phyloP scores from a whole-genome alignment of 805 yeast genomes.

The Saccharomycopsis sp. region DNA sequence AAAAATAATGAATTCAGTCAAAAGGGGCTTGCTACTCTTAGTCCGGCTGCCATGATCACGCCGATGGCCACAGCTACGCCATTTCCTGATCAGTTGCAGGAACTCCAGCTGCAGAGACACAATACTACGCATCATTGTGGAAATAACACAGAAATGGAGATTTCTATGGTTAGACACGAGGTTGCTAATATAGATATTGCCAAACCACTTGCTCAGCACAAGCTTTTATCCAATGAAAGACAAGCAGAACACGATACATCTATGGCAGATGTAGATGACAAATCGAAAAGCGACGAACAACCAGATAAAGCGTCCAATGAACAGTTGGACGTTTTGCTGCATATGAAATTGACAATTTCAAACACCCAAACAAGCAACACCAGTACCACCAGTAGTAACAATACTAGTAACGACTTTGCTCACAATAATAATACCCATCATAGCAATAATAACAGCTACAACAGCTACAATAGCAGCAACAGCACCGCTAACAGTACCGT shows the following conservation, averaged over 20 bases:
- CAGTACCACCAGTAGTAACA: not conserved
- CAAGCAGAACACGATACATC: not conserved
- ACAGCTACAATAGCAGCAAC: not conserved
- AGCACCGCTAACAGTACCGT: not conserved
- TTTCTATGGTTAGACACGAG: slow-evolving; percentile 1
- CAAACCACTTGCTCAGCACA: not conserved
- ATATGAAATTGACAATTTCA: not conserved
- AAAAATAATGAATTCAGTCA: not conserved
- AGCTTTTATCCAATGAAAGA: not conserved
- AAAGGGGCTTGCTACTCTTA: not conserved
- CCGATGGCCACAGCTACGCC: not conserved
- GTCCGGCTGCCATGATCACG: not conserved
- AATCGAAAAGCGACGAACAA: not conserved
- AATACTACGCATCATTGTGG: not conserved
- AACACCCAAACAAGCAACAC: not conserved
- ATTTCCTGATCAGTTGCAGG: not conserved
- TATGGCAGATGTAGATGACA: not conserved
- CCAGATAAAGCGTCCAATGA: not conserved
- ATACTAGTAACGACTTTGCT: not conserved
- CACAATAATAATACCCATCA: not conserved
- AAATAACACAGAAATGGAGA: slow-evolving; percentile 1
- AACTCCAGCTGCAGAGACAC: not conserved
- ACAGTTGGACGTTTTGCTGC: not conserved
- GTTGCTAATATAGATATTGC: not conserved
- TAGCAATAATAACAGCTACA: not conserved